Evolutionary conservation across 2,329 filamentous ascomycete species (phyloP).

Genomic region (Aspergillus melleus): DNA sequence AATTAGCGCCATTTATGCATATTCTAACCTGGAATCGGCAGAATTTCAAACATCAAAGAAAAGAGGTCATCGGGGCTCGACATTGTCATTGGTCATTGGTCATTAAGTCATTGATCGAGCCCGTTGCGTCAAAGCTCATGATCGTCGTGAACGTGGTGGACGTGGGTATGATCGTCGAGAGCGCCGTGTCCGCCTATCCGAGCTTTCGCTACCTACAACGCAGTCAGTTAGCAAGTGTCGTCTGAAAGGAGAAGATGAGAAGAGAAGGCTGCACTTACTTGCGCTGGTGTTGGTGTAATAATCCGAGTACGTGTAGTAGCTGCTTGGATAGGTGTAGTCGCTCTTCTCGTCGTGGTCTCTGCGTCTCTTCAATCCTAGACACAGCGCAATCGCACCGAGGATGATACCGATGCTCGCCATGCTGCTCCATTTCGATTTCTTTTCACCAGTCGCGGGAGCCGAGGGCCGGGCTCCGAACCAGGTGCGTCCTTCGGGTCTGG

Average conservation of each 20-base stretch:
- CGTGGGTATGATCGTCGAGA: conserved; percentile 29
- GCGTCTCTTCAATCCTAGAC: conserved; percentile 47
- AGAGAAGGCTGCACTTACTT: conserved; percentile 33
- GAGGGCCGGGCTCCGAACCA: conserved; percentile 45
- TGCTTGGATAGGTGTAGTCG: conserved; percentile 39
- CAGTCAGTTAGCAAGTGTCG: conserved; percentile 11
- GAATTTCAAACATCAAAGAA: background rate
- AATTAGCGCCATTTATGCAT: conserved; percentile 3
- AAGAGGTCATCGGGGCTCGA: background rate
- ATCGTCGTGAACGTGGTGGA: conserved; percentile 30
- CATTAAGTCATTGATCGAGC: conserved; percentile 1
- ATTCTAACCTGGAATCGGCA: background rate
- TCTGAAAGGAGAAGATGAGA: background rate
- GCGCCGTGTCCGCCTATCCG: conserved; percentile 40
- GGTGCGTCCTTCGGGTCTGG: conserved; percentile 29
- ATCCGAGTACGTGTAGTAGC: conserved; percentile 43
- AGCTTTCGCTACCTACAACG: conserved; percentile 44
- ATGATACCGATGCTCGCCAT: conserved; percentile 44
- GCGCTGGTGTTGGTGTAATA: conserved; percentile 45
- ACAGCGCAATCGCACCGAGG: conserved; percentile 45
- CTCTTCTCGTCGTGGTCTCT: conserved; percentile 41
- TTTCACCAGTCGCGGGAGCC: conserved; percentile 33
- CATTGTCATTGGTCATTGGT: background rate
- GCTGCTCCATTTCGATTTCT: conserved; percentile 41
- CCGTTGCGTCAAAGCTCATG: conserved; percentile 16